Base-by-base conservation (phyloP, 495 filamentous ascomycete species). In the Daldinia childiae region DNA sequence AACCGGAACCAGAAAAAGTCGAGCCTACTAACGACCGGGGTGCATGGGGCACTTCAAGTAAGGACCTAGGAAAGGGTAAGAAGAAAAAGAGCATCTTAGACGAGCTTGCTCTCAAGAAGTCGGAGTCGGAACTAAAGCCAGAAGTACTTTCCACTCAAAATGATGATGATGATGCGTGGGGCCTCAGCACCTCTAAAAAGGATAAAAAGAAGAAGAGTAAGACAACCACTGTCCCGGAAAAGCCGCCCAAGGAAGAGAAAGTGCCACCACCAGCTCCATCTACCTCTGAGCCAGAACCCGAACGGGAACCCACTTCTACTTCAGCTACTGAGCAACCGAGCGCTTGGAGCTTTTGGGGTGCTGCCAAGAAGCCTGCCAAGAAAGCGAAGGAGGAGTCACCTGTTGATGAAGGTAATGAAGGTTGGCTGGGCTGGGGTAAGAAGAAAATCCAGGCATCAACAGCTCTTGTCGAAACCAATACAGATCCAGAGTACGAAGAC, bases 281-380 rank as follows among this genome's bases (percentile, higher is more conserved):
- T 36, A 32, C 48, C 4, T 43, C 68, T 2, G 51, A 67, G 26
- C 56, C 57, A 19, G 34, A 48, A 36, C 15, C 32, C 6, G 32
- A 48, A 24, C 17, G 0, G 43, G 43, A 21, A 6, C 43, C 9
- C 8, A 4, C 24, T 29, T n/a, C 43, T 14, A 41, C n/a, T 24
- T 54, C 62, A 17, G 11, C 12, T 59, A 65, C 73, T 26, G 73
- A 76, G 45, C 76, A 82, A 48, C 48, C 64, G 26, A 74, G 71
- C 45, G 74, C 76, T 39, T 79, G 79, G 72, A 74, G 72, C 55
- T 80, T 81, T 70, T 80, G 78, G 78, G 79, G 78, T 30, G 79
- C 77, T 9, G 74, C 73, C 15, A 78, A 75, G 34, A 74, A 80
- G 32, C 72, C 75, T 19, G 72, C 73, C n/a, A 77, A 80, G 50